Percentiles rank a stretch among this genome's conserved stretches.
Evolutionary conservation across 148 eudicot genomes (phyloP).

Genomic region (Mesembryanthemum crystallinum): DNA sequence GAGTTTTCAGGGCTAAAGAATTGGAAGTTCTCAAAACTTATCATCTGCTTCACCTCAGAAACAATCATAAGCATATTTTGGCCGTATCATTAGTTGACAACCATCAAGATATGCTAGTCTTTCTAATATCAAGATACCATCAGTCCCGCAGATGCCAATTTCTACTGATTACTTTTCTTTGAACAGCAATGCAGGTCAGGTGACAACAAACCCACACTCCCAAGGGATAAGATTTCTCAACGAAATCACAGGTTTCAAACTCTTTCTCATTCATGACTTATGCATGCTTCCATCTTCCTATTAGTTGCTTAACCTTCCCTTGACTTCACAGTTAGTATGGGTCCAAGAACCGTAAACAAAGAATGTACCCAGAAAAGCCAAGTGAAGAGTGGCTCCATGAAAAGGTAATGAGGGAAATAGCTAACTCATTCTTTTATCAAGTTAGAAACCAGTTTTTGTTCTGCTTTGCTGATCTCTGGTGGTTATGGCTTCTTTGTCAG

Average conservation of each 20-base stretch:
- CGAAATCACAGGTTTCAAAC: slow-evolving; percentile 69
- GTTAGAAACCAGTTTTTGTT: neutral
- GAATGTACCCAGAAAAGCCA: slow-evolving; percentile 30
- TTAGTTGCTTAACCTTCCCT: neutral
- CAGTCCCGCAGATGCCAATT: neutral
- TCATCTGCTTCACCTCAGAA: neutral
- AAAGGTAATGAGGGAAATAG: slow-evolving; percentile 42
- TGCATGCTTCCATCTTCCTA: neutral
- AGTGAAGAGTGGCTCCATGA: slow-evolving; percentile 30
- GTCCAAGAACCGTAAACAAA: slow-evolving; percentile 33
- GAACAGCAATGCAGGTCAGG: slow-evolving; percentile 72
- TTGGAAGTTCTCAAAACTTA: neutral
- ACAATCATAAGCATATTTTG: neutral
- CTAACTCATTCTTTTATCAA: neutral
- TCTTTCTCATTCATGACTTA: slow-evolving; percentile 2
- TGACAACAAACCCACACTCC: slow-evolving; percentile 73
- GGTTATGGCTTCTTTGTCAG: slow-evolving; percentile 23
- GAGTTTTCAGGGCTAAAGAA: neutral
- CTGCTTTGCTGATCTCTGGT: neutral
- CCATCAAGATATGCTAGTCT: no score
- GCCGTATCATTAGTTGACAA: neutral
- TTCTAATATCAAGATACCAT: no score
- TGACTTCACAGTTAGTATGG: slow-evolving; percentile 42
- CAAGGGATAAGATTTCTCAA: slow-evolving; percentile 88
- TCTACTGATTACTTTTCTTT: no score